Evolutionary conservation across 148 eudicot genomes (phyloP).

Genomic region (Amaranthus hypochondriacus): DNA sequence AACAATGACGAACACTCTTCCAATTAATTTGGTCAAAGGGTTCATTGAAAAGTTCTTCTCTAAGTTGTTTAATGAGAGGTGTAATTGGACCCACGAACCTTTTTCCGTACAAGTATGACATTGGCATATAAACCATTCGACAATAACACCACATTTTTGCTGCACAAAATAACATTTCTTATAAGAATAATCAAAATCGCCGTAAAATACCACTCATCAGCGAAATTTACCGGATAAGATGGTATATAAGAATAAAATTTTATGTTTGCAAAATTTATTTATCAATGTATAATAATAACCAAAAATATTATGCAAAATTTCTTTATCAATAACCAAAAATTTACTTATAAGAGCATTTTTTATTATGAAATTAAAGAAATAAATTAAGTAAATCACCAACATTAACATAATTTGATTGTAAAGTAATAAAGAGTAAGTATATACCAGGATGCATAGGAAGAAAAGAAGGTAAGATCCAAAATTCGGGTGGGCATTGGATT

Average conservation of each 20-base stretch:
- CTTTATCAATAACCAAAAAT: too few relatives aligned
- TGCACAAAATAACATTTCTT: slow-evolving; percentile 2
- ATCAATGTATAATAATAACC: too few relatives aligned
- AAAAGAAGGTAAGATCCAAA: slow-evolving; percentile 33
- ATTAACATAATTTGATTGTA: too few relatives aligned
- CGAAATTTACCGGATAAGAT: too few relatives aligned
- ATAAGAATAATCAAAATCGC: too few relatives aligned
- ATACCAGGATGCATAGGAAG: slow-evolving; percentile 38
- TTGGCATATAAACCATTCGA: neutral
- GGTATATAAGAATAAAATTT: too few relatives aligned
- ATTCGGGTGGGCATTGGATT: slow-evolving; percentile 44
- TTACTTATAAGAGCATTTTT: too few relatives aligned
- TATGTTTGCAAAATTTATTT: too few relatives aligned
- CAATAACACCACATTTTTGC: slow-evolving; percentile 31
- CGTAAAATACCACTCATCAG: too few relatives aligned
- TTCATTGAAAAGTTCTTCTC: slow-evolving; percentile 33
- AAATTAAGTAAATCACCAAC: too few relatives aligned
- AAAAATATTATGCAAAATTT: too few relatives aligned
- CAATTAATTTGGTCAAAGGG: slow-evolving; percentile 33
- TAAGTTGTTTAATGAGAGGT: slow-evolving; percentile 15
- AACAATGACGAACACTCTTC: slow-evolving; percentile 29
- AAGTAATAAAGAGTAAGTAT: neutral
- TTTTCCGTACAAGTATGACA: slow-evolving; percentile 26
- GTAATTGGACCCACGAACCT: slow-evolving; percentile 23
- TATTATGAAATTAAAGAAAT: too few relatives aligned